Base-by-base conservation (phyloP, 23 red algal genomes). In the Gracilaria gracilis region DNA sequence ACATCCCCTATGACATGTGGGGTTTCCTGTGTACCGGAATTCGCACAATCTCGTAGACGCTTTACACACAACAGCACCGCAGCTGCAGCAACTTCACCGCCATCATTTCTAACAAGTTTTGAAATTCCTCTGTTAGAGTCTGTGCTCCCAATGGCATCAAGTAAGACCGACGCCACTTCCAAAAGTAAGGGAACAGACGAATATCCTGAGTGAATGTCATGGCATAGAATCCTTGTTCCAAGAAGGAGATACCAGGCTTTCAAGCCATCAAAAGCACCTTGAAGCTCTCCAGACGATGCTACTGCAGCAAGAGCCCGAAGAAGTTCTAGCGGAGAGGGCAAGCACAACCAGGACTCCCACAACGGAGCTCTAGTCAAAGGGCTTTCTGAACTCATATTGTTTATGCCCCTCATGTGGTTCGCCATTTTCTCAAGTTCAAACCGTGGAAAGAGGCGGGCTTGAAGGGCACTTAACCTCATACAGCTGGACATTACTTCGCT, bases 401-500 rank as follows among this genome's bases (percentile, higher is more conserved):
- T 31, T 15, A 50, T 19, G 40, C 15, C 27, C 50, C 72, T 77
- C 72, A 51, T 77, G 27, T 77, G 72, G 27, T 77, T 77, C 39
- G 38, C 38, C 42, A 77, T 77, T 39, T 49, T 59, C 42, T 90
- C 87, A 2, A 70, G 27, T 80, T 90, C 87, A 90, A 40, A 83
- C 19, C 62, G 50, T 48, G 77, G 89, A 61, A 92, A 92, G 38
- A 84, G 61, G 29, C 89, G 69, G 13, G 80, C 79, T 61, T 84
- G 79, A 44, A 92, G 89, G 3, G 89, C 89, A 50, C 65, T 55
- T 37, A 92, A 39, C 37, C 80, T 92, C 65, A 92, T 23, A 55
- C 89, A 92, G 49, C 75, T 67, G 13, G 79, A 69, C 38, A 84
- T 55, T 27, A 92, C 29, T 40, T 83, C 79, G 38, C 89, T 78